These are phyloP conservation scores for Mycogone perniciosa DNA, from an alignment of 2,329 filamentous ascomycete genomes.

Conservation along the genomic window DNA sequence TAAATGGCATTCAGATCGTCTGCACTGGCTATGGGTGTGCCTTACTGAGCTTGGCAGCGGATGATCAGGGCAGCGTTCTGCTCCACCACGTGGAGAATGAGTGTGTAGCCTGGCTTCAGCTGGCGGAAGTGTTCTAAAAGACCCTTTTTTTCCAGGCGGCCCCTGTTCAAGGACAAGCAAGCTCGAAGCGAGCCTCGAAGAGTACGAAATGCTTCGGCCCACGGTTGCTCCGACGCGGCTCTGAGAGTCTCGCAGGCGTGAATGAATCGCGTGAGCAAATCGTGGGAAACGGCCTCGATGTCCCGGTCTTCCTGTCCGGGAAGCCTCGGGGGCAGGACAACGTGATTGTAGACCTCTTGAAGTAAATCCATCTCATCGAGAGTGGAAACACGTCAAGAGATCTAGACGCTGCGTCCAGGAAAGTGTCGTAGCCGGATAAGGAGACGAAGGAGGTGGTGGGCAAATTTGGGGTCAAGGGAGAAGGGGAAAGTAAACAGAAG, in stretches of 20 bases:
- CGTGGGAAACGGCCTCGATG: not conserved
- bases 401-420: too few species aligned
- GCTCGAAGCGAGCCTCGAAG: conserved; percentile 1
- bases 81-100: conserved; percentile 15
- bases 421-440: not conserved
- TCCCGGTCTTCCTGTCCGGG: conserved; percentile 11
- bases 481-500: not conserved
- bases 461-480: not conserved
- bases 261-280: conserved; percentile 12
- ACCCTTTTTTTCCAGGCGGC: not conserved
- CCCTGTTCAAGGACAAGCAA: not conserved
- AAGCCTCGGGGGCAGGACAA: conserved; percentile 19
- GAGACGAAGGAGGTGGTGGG: not conserved
- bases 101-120: not conserved
- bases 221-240: not conserved
- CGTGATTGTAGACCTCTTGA: conserved; percentile 17
- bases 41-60: conserved; percentile 17
- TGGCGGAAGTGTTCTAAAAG: not conserved
- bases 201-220: not conserved
- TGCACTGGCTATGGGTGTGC: not conserved
- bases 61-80: conserved; percentile 31
- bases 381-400: not conserved
- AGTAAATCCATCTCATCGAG: conserved; percentile 8
- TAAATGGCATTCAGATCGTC: not conserved
- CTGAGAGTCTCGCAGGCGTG: conserved; percentile 5